These are phyloP conservation scores for Mucor lusitanicus DNA, from an alignment of 371 early-diverging fungal species.

Conservation along the genomic window DNA sequence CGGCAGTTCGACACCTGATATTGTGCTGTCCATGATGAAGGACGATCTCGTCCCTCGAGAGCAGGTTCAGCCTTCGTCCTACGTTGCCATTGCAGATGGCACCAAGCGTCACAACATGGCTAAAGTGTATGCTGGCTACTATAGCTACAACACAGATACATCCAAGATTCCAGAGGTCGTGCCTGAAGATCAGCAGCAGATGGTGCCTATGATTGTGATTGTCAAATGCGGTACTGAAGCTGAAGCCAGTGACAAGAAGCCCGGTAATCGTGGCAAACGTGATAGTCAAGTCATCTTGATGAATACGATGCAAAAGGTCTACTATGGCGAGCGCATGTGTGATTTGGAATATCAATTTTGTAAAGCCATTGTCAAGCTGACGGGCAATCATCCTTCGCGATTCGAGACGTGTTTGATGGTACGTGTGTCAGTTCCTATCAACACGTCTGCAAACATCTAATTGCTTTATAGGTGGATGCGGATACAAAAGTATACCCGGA, in stretches of 20 bases:
- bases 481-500: constrained; percentile 92
- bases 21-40: constrained; percentile 75
- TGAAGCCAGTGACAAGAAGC: constrained; percentile 58
- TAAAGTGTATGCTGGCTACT: constrained; percentile 82
- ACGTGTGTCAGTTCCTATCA: background rate
- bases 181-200: constrained; percentile 49
- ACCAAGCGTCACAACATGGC: constrained; percentile 89
- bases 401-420: constrained; percentile 95
- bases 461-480: constrained; percentile 75
- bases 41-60: constrained; percentile 62
- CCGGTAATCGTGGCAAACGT: constrained; percentile 58
- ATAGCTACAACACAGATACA: constrained; percentile 55
- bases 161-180: constrained; percentile 29
- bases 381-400: constrained; percentile 79
- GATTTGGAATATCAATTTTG: constrained; percentile 96
- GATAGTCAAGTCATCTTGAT: constrained; percentile 81
- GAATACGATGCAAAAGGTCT: constrained; percentile 88
- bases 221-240: constrained; percentile 83
- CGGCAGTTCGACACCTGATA: constrained; percentile 68
- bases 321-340: constrained; percentile 94
- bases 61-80: constrained; percentile 64
- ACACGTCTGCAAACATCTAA: no score
- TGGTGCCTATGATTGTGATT: constrained; percentile 68
- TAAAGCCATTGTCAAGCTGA: constrained; percentile 82
- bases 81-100: constrained; percentile 90